phyloP scores from a whole-genome alignment of 768 basidiomycete species.

The Suillus spraguei region DNA sequence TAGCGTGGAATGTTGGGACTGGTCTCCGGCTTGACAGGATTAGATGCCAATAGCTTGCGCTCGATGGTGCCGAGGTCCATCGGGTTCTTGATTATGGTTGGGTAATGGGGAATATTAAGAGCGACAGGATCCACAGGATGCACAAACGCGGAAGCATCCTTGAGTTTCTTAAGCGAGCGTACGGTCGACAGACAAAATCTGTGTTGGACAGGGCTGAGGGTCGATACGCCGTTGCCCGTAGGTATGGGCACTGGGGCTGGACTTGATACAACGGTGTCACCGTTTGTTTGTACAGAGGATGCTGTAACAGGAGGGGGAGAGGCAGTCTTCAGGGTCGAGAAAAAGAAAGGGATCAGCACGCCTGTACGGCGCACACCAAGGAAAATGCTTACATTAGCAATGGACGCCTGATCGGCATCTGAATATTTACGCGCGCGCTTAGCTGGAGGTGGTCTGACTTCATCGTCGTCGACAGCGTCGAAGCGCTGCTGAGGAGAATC shows the following conservation, averaged over 20 bases:
- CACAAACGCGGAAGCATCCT: conserved; percentile 81
- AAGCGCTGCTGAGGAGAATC: conserved; percentile 32
- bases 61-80: conserved; percentile 97
- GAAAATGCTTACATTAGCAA: conserved; percentile 65
- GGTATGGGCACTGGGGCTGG: conserved; percentile 16
- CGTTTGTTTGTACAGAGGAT: conserved; percentile 35
- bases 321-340: conserved; percentile 59
- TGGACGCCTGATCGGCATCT: conserved; percentile 73
- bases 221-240: conserved; percentile 28
- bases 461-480: conserved; percentile 38
- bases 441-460: conserved; percentile 74
- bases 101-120: conserved; percentile 86
- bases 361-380: conserved; percentile 52
- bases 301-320: conserved; percentile 71
- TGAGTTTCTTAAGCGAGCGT: conserved; percentile 82
- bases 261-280: conserved; percentile 20
- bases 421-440: conserved; percentile 79
- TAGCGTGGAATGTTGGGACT: conserved; percentile 80
- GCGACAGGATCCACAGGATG: conserved; percentile 88
- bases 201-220: conserved; percentile 69
- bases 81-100: conserved; percentile 81
- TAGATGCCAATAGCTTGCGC: conserved; percentile 79
- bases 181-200: conserved; percentile 80
- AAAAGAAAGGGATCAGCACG: conserved; percentile 49
- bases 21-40: conserved; percentile 73